Evolutionary conservation across 1,284 basidiomycete species (phyloP), one percentile per base, ranked within the genome.

Genomic region (Ceratobasidium sp.): DNA sequence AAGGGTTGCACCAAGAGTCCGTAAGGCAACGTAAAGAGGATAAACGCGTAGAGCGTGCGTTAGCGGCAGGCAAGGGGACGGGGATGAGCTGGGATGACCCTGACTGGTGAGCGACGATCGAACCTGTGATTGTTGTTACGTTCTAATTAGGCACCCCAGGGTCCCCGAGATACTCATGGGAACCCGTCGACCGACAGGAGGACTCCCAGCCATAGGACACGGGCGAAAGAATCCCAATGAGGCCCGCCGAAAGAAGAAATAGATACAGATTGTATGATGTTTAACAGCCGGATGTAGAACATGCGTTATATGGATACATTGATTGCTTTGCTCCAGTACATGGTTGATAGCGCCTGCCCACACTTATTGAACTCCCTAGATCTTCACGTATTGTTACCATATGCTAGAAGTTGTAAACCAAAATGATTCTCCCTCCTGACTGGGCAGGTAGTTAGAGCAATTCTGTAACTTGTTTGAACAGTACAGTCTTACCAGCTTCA

Each of bases 31-130:
- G 89, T 77, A 88, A 94, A 75, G 93, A 96, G 76, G 94, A 96
- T 80, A 88, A 88, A 78, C 88, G 86, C 79, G 84, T 94, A 84
- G 80, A 89, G 79, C 90, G 88, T 78, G 88, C 88, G 2, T 86
- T 92, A 48, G 82, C 91, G 72, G 84, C 83, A 46, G 85, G 85
- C 48, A 84, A 85, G 66, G 80, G 80, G 29, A 86, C 85, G 19
- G 83, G 86, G 37, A 84, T 84, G 11, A 91, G 88, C 79, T 97
- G 95, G 95, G 91, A 94, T 86, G 95, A 97, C 85, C 93, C 95
- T n/a, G 93, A 98, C 84, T 96, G 94, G 95, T 84, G 95, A 75
- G 95, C 95, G 14, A 93, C 92, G 79, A 94, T 97, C 34, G 79
- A 83, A 96, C 66, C 88, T 87, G 68, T 89, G 89, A 1, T 89